phyloP scores from a whole-genome alignment of 179 eudicot species.

The Silene noctiflora region DNA sequence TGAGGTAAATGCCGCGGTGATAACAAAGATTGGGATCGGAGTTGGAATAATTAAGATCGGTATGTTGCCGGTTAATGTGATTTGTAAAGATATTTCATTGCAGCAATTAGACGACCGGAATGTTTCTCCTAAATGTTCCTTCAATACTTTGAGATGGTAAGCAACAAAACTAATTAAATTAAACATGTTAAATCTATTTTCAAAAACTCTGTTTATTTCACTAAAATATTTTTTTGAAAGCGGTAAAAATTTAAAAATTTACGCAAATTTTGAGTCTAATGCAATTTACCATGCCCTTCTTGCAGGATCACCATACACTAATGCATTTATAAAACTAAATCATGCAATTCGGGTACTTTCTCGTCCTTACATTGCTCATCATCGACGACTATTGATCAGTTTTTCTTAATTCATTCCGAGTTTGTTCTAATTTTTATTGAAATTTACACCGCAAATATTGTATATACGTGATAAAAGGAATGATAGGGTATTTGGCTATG shows the following conservation, averaged over 20 bases:
- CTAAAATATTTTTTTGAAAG: too few relatives aligned
- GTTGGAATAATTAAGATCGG: constrained; percentile 25
- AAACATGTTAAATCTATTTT: too few relatives aligned
- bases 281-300: not conserved
- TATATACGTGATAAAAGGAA: not conserved
- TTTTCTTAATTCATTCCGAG: too few relatives aligned
- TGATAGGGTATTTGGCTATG: too few relatives aligned
- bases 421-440: too few relatives aligned
- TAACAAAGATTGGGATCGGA: constrained; percentile 33
- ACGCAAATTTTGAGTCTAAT: too few relatives aligned
- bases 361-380: too few relatives aligned
- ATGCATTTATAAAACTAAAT: not conserved
- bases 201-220: too few relatives aligned
- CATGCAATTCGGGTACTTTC: too few relatives aligned
- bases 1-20: constrained; percentile 25
- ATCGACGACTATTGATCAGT: too few relatives aligned
- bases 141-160: constrained; percentile 36
- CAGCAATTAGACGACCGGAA: constrained; percentile 23
- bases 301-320: constrained; percentile 26
- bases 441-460: too few relatives aligned
- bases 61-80: constrained; percentile 29
- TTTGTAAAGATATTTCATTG: constrained; percentile 29
- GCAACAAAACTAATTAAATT: not conserved
- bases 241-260: too few relatives aligned
- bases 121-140: constrained; percentile 26